Evolutionary conservation across 2,329 filamentous ascomycete genomes (phyloP).

Genomic region (Ophiosphaerella narmari): DNA sequence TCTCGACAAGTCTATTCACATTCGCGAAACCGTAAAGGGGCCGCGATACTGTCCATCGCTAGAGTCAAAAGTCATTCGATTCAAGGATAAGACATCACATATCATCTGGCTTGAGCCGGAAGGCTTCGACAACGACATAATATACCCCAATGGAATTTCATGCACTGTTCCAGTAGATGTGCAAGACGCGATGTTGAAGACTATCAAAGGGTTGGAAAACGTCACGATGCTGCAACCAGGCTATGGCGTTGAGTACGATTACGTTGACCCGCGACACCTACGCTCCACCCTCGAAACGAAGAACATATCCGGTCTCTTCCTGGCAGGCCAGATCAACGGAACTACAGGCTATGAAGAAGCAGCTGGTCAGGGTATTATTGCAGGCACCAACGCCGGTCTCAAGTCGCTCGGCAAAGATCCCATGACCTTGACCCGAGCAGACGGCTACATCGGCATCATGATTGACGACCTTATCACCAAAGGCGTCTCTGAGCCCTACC

Average conservation of each 20-base stretch:
- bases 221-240: conserved; percentile 92
- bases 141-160: conserved; percentile 95
- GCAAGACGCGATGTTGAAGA: conserved; percentile 82
- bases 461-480: conserved; percentile 97
- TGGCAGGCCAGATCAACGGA: conserved; percentile 93
- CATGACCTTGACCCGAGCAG: conserved; percentile 74
- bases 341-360: conserved; percentile 99
- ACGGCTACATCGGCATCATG: conserved; percentile 98
- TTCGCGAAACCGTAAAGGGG: conserved; percentile 91
- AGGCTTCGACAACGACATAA: conserved; percentile 84
- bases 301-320: conserved; percentile 81
- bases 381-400: conserved; percentile 93
- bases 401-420: conserved; percentile 68
- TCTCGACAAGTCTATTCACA: conserved; percentile 95
- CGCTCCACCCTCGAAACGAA: conserved; percentile 94
- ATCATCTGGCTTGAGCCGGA: conserved; percentile 98
- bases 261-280: conserved; percentile 89
- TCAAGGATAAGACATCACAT: conserved; percentile 77
- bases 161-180: conserved; percentile 94
- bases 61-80: conserved; percentile 91
- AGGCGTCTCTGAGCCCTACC: conserved; percentile 93
- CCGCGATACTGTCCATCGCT: conserved; percentile 94
- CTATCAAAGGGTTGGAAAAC: conserved; percentile 84
- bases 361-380: conserved; percentile 87
- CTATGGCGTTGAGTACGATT: conserved; percentile 98